Conservation (phyloP, 148 eudicot species). For the Tetragonia tetragonoides region DNA sequence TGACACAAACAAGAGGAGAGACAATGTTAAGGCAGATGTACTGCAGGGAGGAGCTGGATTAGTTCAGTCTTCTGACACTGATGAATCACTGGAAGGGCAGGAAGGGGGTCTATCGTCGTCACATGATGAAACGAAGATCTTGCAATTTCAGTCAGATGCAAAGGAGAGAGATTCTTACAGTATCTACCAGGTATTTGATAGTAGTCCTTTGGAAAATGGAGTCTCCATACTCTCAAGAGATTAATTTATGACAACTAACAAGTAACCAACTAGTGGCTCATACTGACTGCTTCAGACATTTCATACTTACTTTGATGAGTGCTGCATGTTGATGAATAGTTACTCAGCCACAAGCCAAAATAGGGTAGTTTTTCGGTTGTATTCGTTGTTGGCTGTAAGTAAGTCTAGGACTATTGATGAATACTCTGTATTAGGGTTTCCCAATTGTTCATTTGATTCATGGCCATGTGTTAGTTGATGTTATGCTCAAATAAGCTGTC, state of each 20-base stretch:
- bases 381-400: neutral
- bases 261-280: neutral
- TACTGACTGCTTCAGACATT: neutral
- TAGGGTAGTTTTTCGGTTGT: neutral
- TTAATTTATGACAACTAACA: neutral
- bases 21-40: slow-evolving; percentile 22
- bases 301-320: neutral
- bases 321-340: slow-evolving; percentile 7
- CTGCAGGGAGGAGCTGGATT: slow-evolving; percentile 27
- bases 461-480: neutral
- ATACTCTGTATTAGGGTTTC: neutral
- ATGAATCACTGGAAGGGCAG: slow-evolving; percentile 43
- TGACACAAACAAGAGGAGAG: slow-evolving; percentile 31
- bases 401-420: neutral
- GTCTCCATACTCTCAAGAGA: neutral
- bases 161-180: slow-evolving; percentile 63
- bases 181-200: slow-evolving; percentile 77
- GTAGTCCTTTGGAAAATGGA: neutral
- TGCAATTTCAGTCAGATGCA: slow-evolving; percentile 30
- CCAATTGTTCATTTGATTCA: neutral
- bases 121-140: slow-evolving; percentile 41
- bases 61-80: slow-evolving; percentile 44
- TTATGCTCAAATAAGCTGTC: neutral
- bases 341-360: neutral
- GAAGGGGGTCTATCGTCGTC: slow-evolving; percentile 43